Base-by-base conservation (phyloP, 23 red algal genomes). In the Cyanidiococcus yangmingshanensis region DNA sequence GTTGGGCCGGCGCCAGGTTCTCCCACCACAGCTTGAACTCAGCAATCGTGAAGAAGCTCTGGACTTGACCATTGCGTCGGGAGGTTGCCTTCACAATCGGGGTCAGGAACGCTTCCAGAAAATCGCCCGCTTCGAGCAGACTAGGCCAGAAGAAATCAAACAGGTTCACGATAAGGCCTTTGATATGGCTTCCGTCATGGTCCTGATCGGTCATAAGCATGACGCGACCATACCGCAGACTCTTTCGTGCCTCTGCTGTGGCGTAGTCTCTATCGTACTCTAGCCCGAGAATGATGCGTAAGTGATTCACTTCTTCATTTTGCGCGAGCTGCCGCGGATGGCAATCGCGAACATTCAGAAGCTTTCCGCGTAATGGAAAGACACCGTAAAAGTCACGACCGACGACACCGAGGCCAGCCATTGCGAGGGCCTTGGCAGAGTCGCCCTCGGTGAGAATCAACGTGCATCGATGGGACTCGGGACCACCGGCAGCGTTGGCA, bases 191-290 rank as follows among this genome's bases (percentile, higher is more conserved):
- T 45, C 94, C 94, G 76, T 98, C 94, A 76, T 98, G 89, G 79
- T 98, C 94, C 74, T 98, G 94, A 84, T 98, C 94, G 29, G 94
- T 87, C 94, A 98, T 98, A 50, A 98, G 90, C 45, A 98, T 51
- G 21, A 98, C 94, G 39, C 90, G 88, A 21, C 94, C 94, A 63
- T 98, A 98, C 1, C 94, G 85, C 57, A 98, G 83, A 59, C 74
- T 67, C 68, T 98, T 91, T 39, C 90, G 68, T 15, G 80, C 82
- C 37, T 91, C 85, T 2, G 75, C 41, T 0, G 40, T 68, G 39
- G 58, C 58, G 50, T 98, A 98, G 30, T 33, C 71, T 37, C 90
- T 88, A 41, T 77, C 80, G 37, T 91, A 88, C 57, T 98, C 87
- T 39, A 98, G 77, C 17, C 94, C 94, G 45, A 98, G 80, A 31